Conservation (phyloP, 192 early-diverging fungal species). For the Funneliformis mosseae region DNA sequence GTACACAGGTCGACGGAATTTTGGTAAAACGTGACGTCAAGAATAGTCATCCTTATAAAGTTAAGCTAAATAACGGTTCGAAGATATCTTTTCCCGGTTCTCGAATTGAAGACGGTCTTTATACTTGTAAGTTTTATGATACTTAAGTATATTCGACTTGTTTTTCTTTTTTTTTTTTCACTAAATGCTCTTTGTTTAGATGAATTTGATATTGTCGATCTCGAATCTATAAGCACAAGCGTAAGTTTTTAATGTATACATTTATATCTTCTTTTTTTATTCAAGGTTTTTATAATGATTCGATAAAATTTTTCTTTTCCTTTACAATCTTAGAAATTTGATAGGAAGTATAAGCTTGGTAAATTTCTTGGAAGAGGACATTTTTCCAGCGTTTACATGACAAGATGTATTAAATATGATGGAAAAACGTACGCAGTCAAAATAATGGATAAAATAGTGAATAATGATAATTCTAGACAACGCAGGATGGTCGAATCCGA, state of each 20-base stretch:
- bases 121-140: neutral
- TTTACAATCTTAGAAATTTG: neutral
- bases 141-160: too few relatives aligned
- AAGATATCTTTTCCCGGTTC: neutral
- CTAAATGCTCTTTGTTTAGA: neutral
- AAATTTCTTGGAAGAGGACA: slow-evolving; percentile 9
- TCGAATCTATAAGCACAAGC: neutral
- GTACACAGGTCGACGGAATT: neutral
- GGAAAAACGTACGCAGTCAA: slow-evolving; percentile 1
- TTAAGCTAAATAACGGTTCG: neutral
- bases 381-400: neutral
- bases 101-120: neutral
- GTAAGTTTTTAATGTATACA: neutral
- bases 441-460: neutral
- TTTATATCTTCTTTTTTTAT: neutral
- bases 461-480: neutral
- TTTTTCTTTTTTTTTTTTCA: neutral
- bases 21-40: neutral
- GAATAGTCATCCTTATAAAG: neutral
- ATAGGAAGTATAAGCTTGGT: neutral
- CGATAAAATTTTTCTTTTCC: neutral
- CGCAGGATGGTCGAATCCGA: neutral
- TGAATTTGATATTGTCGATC: neutral
- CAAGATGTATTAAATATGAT: neutral
- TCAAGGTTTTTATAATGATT: neutral